Base-by-base conservation (phyloP, 306 rosid species). In the Citrullus mucosospermus region DNA sequence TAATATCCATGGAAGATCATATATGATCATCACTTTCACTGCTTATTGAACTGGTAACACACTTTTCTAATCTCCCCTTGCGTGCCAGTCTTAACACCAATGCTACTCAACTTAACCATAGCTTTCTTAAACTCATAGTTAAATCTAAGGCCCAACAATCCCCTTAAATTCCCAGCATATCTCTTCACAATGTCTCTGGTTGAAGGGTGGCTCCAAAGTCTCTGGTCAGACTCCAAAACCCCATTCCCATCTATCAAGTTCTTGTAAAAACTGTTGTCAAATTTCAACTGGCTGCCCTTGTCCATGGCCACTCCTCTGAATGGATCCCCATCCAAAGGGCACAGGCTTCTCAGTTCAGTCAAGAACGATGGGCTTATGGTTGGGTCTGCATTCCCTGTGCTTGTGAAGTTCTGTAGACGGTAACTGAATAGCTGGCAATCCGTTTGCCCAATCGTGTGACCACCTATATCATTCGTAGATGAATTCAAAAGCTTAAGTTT, bases 391-490 rank as follows among this genome's bases (percentile, higher is more conserved):
- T 86, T 77, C 0, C 97, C 96, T 0, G 87, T 72, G 6, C 87
- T 48, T 6, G 93, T 92, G 84, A 86, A 92, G 78, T 90, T 90
- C 83, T 87, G 81, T 4, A 90, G 69, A 5, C 97, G 90, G 72
- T 90, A 90, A 25, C 88, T 82, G 81, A 87, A 84, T 48, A 92
- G 88, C 8, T 60, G 41, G 85, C 96, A 90, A 34, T 86, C 87
- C 1, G 95, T 87, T 76, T 86, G 93, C 30, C 96, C 97, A 7
- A 86, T 82, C n/a, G 93, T 86, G 75, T 92, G 97, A 54, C 89
- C 96, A 12, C 92, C 97, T 88, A 81, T 70, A 81, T 70, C 65
- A 57, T 57, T 25, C 22, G 18, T 3, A 0, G 4, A 55, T 55
- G 0, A 53, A 48, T 48, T 16, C 54, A 48, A 48, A 4, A 48